Evolutionary conservation across 2,329 filamentous ascomycete genomes (phyloP).

Genomic region (Cadophora malorum): DNA sequence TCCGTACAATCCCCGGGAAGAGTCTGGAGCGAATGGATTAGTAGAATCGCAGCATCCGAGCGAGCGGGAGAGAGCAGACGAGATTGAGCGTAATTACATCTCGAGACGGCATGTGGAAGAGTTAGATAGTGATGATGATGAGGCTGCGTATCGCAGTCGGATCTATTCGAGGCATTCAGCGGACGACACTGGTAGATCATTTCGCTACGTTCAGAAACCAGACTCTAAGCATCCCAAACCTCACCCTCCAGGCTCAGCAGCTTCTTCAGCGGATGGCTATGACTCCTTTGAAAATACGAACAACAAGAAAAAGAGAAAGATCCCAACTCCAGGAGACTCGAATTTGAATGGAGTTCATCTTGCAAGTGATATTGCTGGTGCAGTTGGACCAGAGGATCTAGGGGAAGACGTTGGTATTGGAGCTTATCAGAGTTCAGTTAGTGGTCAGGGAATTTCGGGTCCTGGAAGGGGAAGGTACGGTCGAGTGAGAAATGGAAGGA

Average conservation of each 20-base stretch:
- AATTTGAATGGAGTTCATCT: constrained; percentile 52
- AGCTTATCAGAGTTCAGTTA: constrained; percentile 63
- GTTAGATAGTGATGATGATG: constrained; percentile 66
- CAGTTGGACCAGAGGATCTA: constrained; percentile 55
- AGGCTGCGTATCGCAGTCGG: constrained; percentile 43
- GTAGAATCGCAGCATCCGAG: constrained; percentile 43
- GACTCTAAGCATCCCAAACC: constrained; percentile 56
- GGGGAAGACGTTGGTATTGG: constrained; percentile 52
- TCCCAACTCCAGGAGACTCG: constrained; percentile 83
- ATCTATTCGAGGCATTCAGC: constrained; percentile 55
- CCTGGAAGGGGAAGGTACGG: constrained; percentile 84
- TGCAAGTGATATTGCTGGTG: constrained; percentile 69
- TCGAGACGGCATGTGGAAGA: constrained; percentile 61
- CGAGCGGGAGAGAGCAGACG: constrained; percentile 42
- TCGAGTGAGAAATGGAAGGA: constrained; percentile 67
- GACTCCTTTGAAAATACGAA: constrained; percentile 98
- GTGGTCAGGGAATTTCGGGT: constrained; percentile 77
- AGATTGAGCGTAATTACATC: constrained; percentile 46
- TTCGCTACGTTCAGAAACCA: constrained; percentile 52
- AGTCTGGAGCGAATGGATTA: constrained; percentile 43
- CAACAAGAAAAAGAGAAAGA: constrained; percentile 99
- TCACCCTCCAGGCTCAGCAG: constrained; percentile 69
- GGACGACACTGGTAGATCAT: constrained; percentile 53
- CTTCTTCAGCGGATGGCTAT: constrained; percentile 82
- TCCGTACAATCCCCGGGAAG: constrained; percentile 52